Base-by-base conservation (phyloP, 2,329 filamentous ascomycete genomes). In the Fusarium palustre region DNA sequence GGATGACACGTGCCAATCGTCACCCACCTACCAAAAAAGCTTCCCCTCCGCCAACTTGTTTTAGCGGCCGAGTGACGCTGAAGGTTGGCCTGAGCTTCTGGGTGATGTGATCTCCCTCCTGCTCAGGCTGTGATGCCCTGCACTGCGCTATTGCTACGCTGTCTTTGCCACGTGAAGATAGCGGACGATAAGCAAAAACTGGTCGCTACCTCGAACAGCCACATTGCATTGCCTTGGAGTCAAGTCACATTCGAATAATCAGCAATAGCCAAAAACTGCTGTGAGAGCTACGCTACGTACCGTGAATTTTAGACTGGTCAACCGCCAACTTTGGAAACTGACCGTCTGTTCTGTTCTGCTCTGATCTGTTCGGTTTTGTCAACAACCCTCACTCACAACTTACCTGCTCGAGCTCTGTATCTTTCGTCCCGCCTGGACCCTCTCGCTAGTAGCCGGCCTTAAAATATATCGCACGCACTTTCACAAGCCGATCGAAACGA, bases 151-250 rank as follows among this genome's bases (percentile, higher is more conserved):
- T 18, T n/a, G 47, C 47, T 50, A 28, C 13, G 8, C 28, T 52
- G 22, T 33, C 25, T 59, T 36, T 38, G 50, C 66, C 73, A 74
- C 72, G 73, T 75, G 73, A 74, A 74, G 73, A 75, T 75, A 75
- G 70, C 47, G 30, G 20, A 25, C 56, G 71, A 75, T 75, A 75
- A 75, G 59, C 42, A 73, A 74, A 74, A 75, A 52, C 63, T 70
- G 56, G 69, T 64, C 28, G 59, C 59, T 73, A 75, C 69, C 50
- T 74, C 43, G 63, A 70, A 64, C 70, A 70, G 73, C 73, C 73
- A 75, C 73, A 62, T 75, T 75, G 66, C 73, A 72, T 72, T 61
- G 71, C 73, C 52, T 64, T 56, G 61, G 46, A 43, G 18, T 41
- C 47, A 75, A 70, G 70, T 75, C 72, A 74, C 72, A 52, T 55